Conservation (phyloP, 2,329 filamentous ascomycete species). For the Sporothrix dimorphospora region DNA sequence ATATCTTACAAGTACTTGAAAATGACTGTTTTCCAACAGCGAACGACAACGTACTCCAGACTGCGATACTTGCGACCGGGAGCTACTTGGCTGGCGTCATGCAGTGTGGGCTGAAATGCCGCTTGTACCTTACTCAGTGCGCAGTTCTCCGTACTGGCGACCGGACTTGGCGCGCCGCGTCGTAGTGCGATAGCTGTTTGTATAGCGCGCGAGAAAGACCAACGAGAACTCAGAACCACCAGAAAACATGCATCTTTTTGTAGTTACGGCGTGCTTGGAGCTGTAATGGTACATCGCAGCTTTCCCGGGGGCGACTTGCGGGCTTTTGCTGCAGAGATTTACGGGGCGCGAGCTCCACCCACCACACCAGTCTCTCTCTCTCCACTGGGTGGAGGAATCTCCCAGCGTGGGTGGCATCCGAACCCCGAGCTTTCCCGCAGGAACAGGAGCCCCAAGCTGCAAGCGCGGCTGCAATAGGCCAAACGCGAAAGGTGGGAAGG, state of each 20-base stretch:
- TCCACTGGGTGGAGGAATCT: conserved; percentile 1
- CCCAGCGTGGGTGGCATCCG: conserved; percentile 26
- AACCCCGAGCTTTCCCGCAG: conserved; percentile 33
- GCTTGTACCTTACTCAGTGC: conserved; percentile 29
- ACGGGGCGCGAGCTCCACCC: conserved; percentile 26
- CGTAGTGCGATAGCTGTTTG: neutral
- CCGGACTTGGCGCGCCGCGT: neutral
- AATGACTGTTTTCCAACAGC: neutral
- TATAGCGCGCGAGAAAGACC: neutral
- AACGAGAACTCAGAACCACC: too few species aligned
- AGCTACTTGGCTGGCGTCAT: conserved; percentile 23
- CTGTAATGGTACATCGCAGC: neutral
- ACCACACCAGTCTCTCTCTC: neutral
- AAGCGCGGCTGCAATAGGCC: conserved; percentile 7
- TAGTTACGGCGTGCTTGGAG: neutral
- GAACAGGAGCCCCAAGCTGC: conserved; percentile 8
- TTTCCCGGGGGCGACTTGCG: conserved; percentile 25
- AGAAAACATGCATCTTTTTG: neutral
- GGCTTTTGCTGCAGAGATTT: conserved; percentile 28
- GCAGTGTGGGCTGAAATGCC: conserved; percentile 20
- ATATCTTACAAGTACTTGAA: neutral
- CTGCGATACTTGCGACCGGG: conserved; percentile 7
- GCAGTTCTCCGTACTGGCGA: neutral
- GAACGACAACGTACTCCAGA: neutral
- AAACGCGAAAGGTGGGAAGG: neutral